These are phyloP conservation scores for Nemophila menziesii DNA, from an alignment of 257 asterid genomes.

Conservation along the genomic window DNA sequence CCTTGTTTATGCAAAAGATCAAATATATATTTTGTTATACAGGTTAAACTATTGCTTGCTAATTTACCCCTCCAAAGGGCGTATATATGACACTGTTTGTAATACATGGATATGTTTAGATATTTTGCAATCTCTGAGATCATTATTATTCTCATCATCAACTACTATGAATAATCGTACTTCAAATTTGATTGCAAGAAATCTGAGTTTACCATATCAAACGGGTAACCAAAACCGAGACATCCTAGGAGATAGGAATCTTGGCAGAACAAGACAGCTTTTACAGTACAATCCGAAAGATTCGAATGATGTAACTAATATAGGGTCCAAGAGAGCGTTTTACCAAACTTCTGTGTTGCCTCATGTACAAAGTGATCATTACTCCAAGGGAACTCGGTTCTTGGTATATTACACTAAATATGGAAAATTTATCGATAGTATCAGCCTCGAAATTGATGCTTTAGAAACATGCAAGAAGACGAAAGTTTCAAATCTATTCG, in stretches of 20 bases:
- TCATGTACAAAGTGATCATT: conserved; percentile 13
- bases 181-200: conserved; percentile 53
- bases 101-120: too few relatives aligned
- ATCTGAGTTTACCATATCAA: conserved; percentile 28
- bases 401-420: conserved; percentile 18
- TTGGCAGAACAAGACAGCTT: conserved; percentile 20
- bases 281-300: conserved; percentile 17
- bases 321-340: conserved; percentile 32
- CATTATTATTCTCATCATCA: too few relatives aligned
- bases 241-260: conserved; percentile 13
- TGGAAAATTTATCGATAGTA: conserved; percentile 14
- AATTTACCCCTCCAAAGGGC: too few relatives aligned
- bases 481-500: conserved; percentile 15
- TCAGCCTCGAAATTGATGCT: conserved; percentile 14
- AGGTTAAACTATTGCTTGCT: too few relatives aligned
- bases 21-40: too few relatives aligned
- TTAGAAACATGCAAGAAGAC: conserved; percentile 18
- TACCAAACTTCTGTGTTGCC: conserved; percentile 16
- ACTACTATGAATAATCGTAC: conserved; percentile 29
- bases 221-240: conserved; percentile 16
- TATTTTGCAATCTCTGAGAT: too few relatives aligned
- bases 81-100: too few relatives aligned
- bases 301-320: conserved; percentile 14
- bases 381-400: too few relatives aligned
- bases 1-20: too few relatives aligned